Percentiles rank a stretch among this genome's conserved stretches.
phyloP scores from a whole-genome alignment of 148 eudicot genomes.

The Camellia japonica region DNA sequence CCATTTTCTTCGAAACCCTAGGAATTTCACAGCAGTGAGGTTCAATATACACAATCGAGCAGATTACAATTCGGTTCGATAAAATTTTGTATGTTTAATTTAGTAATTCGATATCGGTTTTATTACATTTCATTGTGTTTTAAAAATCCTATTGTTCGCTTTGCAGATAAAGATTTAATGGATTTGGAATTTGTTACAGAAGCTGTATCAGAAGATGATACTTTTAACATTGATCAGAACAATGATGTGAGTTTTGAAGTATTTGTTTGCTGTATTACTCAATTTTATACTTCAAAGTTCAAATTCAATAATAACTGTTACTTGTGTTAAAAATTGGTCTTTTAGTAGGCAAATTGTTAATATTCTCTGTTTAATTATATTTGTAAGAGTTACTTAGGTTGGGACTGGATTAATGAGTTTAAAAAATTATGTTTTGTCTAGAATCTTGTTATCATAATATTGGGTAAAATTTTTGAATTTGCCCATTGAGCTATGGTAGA shows the following conservation, averaged over 20 bases:
- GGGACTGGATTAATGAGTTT: too few species aligned
- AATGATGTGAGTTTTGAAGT: slow-evolving; percentile 32
- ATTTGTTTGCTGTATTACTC: background rate
- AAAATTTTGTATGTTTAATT: background rate
- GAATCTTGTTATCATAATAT: background rate
- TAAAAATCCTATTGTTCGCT: background rate
- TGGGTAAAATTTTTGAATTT: background rate
- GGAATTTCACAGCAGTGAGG: background rate
- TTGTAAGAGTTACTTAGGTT: too few species aligned
- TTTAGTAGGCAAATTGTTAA: background rate
- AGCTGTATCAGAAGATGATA: slow-evolving; percentile 42
- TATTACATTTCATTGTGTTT: too few species aligned
- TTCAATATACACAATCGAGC: background rate
- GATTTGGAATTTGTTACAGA: slow-evolving; percentile 57
- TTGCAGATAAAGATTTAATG: slow-evolving; percentile 32
- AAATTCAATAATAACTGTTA: too few species aligned
- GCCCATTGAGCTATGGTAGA: background rate
- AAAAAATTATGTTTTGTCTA: background rate
- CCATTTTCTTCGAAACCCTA: background rate
- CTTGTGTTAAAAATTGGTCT: background rate
- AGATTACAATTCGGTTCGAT: background rate
- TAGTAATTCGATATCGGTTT: background rate
- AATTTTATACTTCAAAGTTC: background rate
- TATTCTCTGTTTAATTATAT: background rate
- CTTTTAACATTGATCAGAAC: slow-evolving; percentile 33